phyloP scores from a whole-genome alignment of 192 early-diverging fungal genomes.

The Allomyces arbusculus region DNA sequence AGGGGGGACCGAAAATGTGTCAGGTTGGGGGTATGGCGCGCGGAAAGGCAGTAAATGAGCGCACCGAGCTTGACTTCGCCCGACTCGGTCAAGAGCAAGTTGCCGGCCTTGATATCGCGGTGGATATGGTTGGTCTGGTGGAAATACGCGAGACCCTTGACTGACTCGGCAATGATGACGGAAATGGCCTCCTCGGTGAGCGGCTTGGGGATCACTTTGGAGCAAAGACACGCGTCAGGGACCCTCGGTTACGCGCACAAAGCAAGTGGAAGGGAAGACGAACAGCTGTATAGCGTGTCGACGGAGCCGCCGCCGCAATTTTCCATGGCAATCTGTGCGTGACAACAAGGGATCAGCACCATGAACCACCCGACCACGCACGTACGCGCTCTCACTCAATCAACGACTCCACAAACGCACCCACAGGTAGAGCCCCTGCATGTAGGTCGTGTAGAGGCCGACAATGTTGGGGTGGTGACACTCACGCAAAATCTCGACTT shows the following conservation, averaged over 20 bases:
- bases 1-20: too few species aligned
- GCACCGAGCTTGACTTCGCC: constrained; percentile 32
- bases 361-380: too few species aligned
- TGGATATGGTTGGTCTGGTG: constrained; percentile 33
- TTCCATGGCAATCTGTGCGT: constrained; percentile 23
- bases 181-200: constrained; percentile 35
- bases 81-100: constrained; percentile 28
- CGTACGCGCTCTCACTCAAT: too few species aligned
- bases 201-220: constrained; percentile 27
- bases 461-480: constrained; percentile 39
- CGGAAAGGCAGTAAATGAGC: constrained; percentile 7
- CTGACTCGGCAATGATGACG: constrained; percentile 30
- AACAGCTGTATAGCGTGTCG: neutral
- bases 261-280: too few species aligned
- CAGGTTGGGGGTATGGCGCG: too few species aligned
- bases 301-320: constrained; percentile 26
- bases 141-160: constrained; percentile 35
- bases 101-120: constrained; percentile 45
- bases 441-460: constrained; percentile 31
- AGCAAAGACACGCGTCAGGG: too few species aligned
- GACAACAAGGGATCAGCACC: too few species aligned
- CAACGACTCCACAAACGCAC: too few species aligned
- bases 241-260: too few species aligned
- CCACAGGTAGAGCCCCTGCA: constrained; percentile 43
- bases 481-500: constrained; percentile 39